A percentile compares a stretch with the other conserved stretches of the same genome.
Conservation (phyloP, 352 stramenopile genomes). For the Peronosclerospora sorghi region DNA sequence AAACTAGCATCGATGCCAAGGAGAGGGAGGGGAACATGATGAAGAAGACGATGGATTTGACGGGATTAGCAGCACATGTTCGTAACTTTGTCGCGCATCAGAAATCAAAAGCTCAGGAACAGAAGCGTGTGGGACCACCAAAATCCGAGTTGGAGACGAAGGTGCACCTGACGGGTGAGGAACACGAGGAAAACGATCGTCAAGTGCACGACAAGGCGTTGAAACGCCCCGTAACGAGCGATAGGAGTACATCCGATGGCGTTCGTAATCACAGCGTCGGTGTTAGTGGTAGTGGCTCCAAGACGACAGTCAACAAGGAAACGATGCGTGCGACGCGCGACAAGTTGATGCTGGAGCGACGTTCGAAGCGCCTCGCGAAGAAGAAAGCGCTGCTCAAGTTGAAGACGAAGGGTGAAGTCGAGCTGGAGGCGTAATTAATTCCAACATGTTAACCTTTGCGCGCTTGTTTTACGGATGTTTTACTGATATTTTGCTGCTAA, state of each 20-base stretch:
- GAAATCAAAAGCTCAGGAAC: conserved; percentile 1
- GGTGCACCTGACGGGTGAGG: neutral
- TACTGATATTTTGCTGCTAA: too few species aligned
- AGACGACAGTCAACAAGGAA: conserved; percentile 38
- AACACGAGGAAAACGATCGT: conserved; percentile 2
- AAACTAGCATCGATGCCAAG: neutral
- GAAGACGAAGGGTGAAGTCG: conserved; percentile 30
- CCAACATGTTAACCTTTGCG: too few species aligned
- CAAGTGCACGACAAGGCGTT: conserved; percentile 3
- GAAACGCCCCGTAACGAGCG: conserved; percentile 14
- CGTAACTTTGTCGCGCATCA: conserved; percentile 27
- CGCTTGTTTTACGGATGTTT: too few species aligned
- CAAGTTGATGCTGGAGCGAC: conserved; percentile 41
- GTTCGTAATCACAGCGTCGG: conserved; percentile 44
- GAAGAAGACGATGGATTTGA: conserved; percentile 3
- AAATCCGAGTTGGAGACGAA: conserved; percentile 30
- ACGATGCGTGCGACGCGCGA: conserved; percentile 44
- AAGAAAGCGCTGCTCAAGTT: conserved; percentile 46
- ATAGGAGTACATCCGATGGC: conserved; percentile 49
- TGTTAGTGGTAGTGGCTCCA: conserved; percentile 15
- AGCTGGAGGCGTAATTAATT: conserved; percentile 23
- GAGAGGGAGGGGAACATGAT: too few species aligned
- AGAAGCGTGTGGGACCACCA: conserved; percentile 2
- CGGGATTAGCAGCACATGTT: conserved; percentile 27
- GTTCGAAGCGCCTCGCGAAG: conserved; percentile 44